Conservation (phyloP, 441 rosid genomes). For the Jatropha multifida region DNA sequence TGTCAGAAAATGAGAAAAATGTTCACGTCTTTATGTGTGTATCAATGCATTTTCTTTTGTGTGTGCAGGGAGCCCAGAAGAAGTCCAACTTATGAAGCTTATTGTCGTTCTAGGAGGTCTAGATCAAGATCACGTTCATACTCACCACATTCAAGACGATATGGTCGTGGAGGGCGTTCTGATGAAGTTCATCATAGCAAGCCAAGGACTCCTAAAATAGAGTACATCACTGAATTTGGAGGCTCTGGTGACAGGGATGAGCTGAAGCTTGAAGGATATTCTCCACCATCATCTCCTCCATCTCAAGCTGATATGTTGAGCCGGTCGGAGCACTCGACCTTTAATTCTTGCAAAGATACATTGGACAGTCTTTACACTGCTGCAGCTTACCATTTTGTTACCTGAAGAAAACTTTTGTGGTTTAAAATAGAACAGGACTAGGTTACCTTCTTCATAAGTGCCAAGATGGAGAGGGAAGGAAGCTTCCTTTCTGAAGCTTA, state of each 20-base stretch:
- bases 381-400: constrained; percentile 74
- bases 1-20: neutral
- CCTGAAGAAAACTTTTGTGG: constrained; percentile 55
- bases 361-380: constrained; percentile 74
- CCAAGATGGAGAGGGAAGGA: constrained; percentile 56
- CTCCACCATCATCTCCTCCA: constrained; percentile 93
- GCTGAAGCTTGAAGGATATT: constrained; percentile 74
- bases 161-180: constrained; percentile 53
- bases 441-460: constrained; percentile 47
- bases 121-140: constrained; percentile 83
- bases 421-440: constrained; percentile 55
- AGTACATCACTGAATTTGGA: constrained; percentile 92
- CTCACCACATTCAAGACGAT: constrained; percentile 74
- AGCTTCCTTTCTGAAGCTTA: constrained; percentile 58
- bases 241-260: constrained; percentile 62
- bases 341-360: constrained; percentile 95
- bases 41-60: constrained; percentile 16
- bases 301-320: constrained; percentile 56
- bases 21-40: constrained; percentile 10
- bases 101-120: constrained; percentile 84
- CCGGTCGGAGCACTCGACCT: constrained; percentile 99
- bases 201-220: constrained; percentile 72
- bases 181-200: constrained; percentile 63
- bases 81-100: constrained; percentile 98
- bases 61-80: constrained; percentile 70